Percentiles rank a stretch among this genome's conserved stretches.
Conservation (phyloP, 768 basidiomycete species). For the Lactarius psammicola region DNA sequence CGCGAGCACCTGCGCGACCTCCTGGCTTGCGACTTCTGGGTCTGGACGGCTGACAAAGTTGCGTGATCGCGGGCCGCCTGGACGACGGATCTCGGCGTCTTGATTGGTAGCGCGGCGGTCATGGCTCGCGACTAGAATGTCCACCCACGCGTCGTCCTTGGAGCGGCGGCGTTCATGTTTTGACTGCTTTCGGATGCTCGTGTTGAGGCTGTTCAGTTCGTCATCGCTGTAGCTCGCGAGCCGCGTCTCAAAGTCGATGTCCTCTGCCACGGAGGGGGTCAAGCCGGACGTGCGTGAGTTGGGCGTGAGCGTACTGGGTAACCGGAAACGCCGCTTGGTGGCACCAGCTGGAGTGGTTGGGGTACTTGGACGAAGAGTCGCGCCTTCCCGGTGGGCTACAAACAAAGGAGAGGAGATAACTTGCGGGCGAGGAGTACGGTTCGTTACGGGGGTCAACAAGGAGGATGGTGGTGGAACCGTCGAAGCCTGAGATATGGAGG, state of each 20-base stretch:
- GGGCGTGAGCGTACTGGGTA: conserved; percentile 54
- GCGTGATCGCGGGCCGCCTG: conserved; percentile 32
- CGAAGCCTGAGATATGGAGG: not conserved
- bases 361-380: conserved; percentile 29
- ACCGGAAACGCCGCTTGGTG: conserved; percentile 55
- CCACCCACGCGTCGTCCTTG: conserved; percentile 82
- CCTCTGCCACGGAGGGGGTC: conserved; percentile 73
- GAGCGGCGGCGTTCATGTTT: conserved; percentile 44
- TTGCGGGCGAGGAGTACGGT: conserved; percentile 1
- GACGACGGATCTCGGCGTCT: conserved; percentile 44
- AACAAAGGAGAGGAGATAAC: conserved; percentile 14
- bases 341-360: conserved; percentile 35
- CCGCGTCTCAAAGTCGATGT: conserved; percentile 80
- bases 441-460: not conserved
- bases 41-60: conserved; percentile 46
- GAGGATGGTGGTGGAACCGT: not conserved
- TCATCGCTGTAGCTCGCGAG: conserved; percentile 61
- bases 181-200: conserved; percentile 33
- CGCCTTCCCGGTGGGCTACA: not conserved
- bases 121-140: conserved; percentile 70
- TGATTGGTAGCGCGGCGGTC: conserved; percentile 53
- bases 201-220: conserved; percentile 31
- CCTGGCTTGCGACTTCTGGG: conserved; percentile 70
- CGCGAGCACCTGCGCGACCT: conserved; percentile 70
- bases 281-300: conserved; percentile 48